Percentiles rank a stretch among this genome's conserved stretches.
These are phyloP conservation scores for Globisporangium parvum DNA, from an alignment of 352 stramenopile genomes.

Conservation along the genomic window DNA sequence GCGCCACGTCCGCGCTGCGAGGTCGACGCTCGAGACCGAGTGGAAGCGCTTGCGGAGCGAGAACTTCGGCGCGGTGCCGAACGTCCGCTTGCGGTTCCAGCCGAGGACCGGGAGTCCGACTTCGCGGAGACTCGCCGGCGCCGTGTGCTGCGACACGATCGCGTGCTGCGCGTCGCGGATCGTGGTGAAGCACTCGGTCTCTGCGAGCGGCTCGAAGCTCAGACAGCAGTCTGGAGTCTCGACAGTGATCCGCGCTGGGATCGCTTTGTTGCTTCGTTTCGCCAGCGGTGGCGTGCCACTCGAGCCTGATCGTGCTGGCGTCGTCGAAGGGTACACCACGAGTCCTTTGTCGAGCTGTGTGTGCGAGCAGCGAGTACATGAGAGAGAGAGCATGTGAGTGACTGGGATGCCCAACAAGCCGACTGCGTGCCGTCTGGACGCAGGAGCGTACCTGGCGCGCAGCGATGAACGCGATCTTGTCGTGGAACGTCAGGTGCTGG, in stretches of 20 bases:
- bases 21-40: slow-evolving; percentile 6
- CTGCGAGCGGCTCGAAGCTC: slow-evolving; percentile 18
- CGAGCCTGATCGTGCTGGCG: not conserved
- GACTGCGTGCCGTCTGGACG: too few relatives aligned
- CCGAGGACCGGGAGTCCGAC: slow-evolving; percentile 19
- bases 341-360: not conserved
- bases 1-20: slow-evolving; percentile 18
- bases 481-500: slow-evolving; percentile 18
- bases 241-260: slow-evolving; percentile 5
- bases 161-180: slow-evolving; percentile 11
- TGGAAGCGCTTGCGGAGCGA: slow-evolving; percentile 26
- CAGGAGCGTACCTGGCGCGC: slow-evolving; percentile 11
- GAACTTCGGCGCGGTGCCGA: slow-evolving; percentile 17
- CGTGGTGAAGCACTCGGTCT: slow-evolving; percentile 19
- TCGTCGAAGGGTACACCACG: not conserved
- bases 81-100: slow-evolving; percentile 32
- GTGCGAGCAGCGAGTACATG: not conserved
- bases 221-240: slow-evolving; percentile 14
- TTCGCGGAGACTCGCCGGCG: slow-evolving; percentile 9
- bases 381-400: not conserved
- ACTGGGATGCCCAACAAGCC: too few relatives aligned
- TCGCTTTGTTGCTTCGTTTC: not conserved
- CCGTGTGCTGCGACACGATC: slow-evolving; percentile 16
- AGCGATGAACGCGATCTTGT: slow-evolving; percentile 18
- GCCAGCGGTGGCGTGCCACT: not conserved